Evolutionary conservation across 2,329 filamentous ascomycete species (phyloP).

Genomic region (Ophiostoma perfectum): DNA sequence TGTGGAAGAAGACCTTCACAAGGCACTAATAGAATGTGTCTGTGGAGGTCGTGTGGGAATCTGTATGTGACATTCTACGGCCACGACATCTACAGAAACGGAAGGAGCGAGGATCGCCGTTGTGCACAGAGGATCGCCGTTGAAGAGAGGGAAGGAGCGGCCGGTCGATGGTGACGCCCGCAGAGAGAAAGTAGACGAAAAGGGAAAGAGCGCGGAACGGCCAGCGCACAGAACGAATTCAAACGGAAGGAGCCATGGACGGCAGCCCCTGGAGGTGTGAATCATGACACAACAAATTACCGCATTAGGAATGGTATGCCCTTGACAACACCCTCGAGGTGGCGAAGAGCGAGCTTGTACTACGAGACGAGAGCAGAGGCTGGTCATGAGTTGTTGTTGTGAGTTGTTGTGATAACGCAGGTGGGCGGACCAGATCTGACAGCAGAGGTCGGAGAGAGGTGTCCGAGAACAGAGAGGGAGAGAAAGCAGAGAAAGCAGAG

Average conservation of each 20-base stretch:
- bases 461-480: background rate
- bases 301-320: background rate
- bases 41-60: background rate
- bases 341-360: background rate
- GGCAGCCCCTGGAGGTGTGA: background rate
- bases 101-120: no score
- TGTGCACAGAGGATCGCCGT: no score
- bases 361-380: background rate
- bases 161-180: background rate
- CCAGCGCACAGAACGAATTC: background rate
- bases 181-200: no score
- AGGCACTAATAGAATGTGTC: background rate
- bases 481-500: background rate
- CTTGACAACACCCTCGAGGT: background rate
- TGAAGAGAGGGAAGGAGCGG: slow-evolving; percentile 3
- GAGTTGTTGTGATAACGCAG: background rate
- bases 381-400: background rate
- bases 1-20: background rate
- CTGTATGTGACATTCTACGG: background rate
- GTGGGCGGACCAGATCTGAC: background rate
- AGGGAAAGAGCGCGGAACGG: background rate
- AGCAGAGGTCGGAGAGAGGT: background rate
- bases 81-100: no score
- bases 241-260: background rate
- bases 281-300: background rate